These are phyloP conservation scores for Barnettozyma wickerhamii DNA, from an alignment of 805 yeast genomes.

Conservation along the genomic window DNA sequence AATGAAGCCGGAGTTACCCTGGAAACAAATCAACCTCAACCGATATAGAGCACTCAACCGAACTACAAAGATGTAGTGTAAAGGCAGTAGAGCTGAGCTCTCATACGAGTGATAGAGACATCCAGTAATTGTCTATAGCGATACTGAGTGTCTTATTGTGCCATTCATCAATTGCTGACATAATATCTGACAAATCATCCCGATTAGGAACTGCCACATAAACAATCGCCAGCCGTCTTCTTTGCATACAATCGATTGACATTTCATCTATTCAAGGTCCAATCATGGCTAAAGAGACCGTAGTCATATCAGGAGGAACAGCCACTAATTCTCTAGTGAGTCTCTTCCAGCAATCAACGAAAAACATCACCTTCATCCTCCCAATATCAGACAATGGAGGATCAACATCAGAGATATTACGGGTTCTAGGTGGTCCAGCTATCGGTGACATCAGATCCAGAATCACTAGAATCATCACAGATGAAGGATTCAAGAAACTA, in stretches of 20 bases:
- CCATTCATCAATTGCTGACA: too few species aligned
- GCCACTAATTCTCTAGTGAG: constrained; percentile 79
- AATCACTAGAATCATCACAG: constrained; percentile 67
- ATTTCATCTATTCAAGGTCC: neutral
- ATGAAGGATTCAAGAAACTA: constrained; percentile 33
- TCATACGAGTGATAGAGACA: too few species aligned
- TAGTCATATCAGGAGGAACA: constrained; percentile 71
- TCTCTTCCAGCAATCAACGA: constrained; percentile 43
- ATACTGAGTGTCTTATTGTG: neutral
- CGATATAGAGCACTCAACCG: too few species aligned
- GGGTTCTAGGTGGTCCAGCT: constrained; percentile 92
- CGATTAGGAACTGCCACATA: neutral
- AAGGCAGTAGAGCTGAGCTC: too few species aligned
- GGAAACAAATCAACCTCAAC: too few species aligned
- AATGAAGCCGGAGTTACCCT: too few species aligned
- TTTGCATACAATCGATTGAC: too few species aligned
- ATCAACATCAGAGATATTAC: constrained; percentile 80
- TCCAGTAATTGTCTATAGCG: constrained; percentile 12
- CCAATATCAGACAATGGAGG: constrained; percentile 96
- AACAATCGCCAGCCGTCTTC: too few species aligned
- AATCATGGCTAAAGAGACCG: constrained; percentile 10
- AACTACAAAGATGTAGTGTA: too few species aligned
- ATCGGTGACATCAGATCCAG: constrained; percentile 89
- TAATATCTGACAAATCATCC: too few species aligned
- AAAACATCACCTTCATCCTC: constrained; percentile 55